Evolutionary conservation across 73 alveolate genomes (phyloP).

Genomic region (Blepharisma stoltei): DNA sequence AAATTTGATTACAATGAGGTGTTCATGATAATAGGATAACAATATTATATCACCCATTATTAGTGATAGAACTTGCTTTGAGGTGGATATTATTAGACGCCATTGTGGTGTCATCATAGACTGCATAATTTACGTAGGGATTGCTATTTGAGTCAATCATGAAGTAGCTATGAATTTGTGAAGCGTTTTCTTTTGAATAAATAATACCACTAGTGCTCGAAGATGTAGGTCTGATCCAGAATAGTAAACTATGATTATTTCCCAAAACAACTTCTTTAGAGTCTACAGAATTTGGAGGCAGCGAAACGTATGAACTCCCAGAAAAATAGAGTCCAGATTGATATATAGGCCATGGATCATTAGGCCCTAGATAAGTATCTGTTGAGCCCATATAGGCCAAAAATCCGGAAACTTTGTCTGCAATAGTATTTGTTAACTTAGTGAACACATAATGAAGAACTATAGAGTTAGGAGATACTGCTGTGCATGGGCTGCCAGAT

Average conservation of each 20-base stretch:
- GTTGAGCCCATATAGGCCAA: conserved; percentile 12
- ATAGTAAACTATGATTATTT: background rate
- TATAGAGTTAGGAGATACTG: background rate
- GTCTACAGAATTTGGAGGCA: conserved; percentile 14
- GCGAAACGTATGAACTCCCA: background rate
- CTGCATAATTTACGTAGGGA: too few species aligned
- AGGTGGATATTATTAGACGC: too few species aligned
- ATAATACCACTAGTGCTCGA: too few species aligned
- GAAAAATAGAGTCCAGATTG: conserved; percentile 1
- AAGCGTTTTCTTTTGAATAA: too few species aligned
- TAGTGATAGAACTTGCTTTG: too few species aligned
- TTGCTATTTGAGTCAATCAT: too few species aligned
- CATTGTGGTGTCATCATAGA: too few species aligned
- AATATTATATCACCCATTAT: too few species aligned
- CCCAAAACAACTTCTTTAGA: background rate
- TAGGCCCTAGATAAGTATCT: background rate
- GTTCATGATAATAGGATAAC: too few species aligned
- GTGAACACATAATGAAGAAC: background rate
- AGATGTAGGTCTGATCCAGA: background rate
- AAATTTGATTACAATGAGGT: too few species aligned
- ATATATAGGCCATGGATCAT: conserved; percentile 24
- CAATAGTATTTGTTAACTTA: background rate
- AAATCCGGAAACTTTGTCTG: background rate
- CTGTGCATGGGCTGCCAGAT: background rate
- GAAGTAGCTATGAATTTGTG: too few species aligned